Evolutionary conservation across 768 basidiomycete genomes (phyloP).

Genomic region (Suillus clintonianus): DNA sequence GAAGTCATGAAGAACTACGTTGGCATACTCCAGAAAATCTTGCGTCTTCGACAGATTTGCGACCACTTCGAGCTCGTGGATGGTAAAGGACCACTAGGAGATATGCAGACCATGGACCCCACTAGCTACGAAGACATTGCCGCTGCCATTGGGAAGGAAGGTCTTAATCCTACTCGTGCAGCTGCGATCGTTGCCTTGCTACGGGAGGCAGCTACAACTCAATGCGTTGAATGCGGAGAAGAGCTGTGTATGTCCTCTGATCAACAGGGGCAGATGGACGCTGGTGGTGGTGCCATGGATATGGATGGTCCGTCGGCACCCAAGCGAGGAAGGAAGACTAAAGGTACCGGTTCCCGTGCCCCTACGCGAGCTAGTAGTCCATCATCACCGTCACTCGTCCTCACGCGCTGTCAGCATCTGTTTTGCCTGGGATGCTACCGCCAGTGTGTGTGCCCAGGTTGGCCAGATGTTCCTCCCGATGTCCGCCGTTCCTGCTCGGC

Average conservation of each 20-base stretch:
- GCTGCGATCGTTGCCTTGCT: conserved; percentile 83
- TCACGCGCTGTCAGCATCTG: conserved; percentile 94
- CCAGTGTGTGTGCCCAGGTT: conserved; percentile 72
- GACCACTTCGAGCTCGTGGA: conserved; percentile 92
- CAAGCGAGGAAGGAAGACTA: conserved; percentile 57
- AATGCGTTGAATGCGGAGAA: conserved; percentile 84
- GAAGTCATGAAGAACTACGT: conserved; percentile 99
- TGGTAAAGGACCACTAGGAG: conserved; percentile 56
- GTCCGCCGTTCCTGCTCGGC: conserved; percentile 68
- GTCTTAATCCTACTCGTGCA: conserved; percentile 74
- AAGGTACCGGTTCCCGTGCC: conserved; percentile 58
- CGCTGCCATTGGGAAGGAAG: conserved; percentile 73
- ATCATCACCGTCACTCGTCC: conserved; percentile 57
- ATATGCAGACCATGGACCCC: conserved; percentile 47
- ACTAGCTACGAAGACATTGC: conserved; percentile 76
- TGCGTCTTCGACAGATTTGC: conserved; percentile 96
- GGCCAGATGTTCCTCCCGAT: conserved; percentile 69
- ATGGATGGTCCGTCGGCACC: conserved; percentile 48
- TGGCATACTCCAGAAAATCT: conserved; percentile 93
- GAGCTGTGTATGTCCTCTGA: conserved; percentile 67
- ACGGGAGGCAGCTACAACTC: conserved; percentile 83
- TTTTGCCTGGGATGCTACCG: conserved; percentile 90
- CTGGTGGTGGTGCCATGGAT: conserved; percentile 48
- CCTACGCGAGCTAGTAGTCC: conserved; percentile 80
- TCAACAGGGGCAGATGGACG: conserved; percentile 30